phyloP scores from a whole-genome alignment of 345 rosid species.

The Ailanthus altissimus region DNA sequence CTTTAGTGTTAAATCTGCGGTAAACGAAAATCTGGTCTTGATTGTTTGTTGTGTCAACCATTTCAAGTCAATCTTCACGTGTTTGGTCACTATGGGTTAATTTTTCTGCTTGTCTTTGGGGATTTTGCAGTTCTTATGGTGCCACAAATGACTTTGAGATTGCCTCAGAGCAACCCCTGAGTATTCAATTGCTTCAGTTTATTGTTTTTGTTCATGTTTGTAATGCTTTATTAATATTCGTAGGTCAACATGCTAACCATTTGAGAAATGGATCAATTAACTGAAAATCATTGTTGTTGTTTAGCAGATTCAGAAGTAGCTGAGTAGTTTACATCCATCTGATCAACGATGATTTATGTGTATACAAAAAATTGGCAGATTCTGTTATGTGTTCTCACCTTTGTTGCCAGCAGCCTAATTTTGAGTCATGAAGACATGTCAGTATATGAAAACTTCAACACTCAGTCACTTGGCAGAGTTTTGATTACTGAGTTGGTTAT shows the following conservation, averaged over 20 bases:
- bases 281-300: neutral
- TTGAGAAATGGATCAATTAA: neutral
- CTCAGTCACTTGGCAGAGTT: neutral
- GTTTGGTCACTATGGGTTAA: too few species aligned
- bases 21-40: neutral
- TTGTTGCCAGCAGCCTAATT: constrained; percentile 23
- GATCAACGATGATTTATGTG: constrained; percentile 26
- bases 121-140: neutral
- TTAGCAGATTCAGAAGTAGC: neutral
- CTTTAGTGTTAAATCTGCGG: neutral
- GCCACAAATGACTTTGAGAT: neutral
- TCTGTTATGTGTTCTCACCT: constrained; percentile 28
- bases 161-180: neutral
- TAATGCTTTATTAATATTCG: neutral
- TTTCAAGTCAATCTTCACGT: neutral
- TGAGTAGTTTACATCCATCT: neutral
- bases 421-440: constrained; percentile 37
- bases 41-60: neutral
- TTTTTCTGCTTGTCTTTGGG: neutral
- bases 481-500: neutral
- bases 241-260: neutral
- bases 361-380: constrained; percentile 14
- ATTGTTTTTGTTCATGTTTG: neutral
- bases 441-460: constrained; percentile 26
- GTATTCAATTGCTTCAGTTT: neutral